Evolutionary conservation across 306 rosid species (phyloP).

Genomic region (Dalbergia cochinchinensis): DNA sequence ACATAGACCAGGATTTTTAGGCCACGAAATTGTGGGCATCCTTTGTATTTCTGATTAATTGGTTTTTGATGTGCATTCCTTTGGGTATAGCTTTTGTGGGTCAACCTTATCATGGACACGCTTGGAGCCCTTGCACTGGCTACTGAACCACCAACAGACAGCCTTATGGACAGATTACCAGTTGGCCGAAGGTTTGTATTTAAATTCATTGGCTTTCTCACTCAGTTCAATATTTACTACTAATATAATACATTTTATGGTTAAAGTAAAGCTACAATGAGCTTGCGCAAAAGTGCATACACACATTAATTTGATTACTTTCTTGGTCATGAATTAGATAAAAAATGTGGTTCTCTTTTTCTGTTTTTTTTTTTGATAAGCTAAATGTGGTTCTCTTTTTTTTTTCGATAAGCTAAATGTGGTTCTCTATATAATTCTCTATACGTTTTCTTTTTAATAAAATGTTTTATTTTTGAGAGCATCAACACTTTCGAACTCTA

Average conservation of each 20-base stretch:
- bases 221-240: background rate
- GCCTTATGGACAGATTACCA: conserved; percentile 85
- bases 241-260: conserved; percentile 1
- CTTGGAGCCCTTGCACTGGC: conserved; percentile 99
- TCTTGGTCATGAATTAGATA: background rate
- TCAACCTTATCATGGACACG: conserved; percentile 98
- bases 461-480: background rate
- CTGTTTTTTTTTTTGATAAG: too few relatives aligned
- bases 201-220: conserved; percentile 41
- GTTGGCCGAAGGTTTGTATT: conserved; percentile 93
- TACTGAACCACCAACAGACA: conserved; percentile 96
- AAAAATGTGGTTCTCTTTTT: too few relatives aligned
- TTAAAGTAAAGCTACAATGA: conserved; percentile 13
- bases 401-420: too few relatives aligned
- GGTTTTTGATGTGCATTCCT: conserved; percentile 44
- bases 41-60: background rate
- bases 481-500: too few relatives aligned
- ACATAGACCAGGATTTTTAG: too few relatives aligned
- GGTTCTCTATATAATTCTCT: too few relatives aligned
- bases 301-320: background rate
- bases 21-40: too few relatives aligned
- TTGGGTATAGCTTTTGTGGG: conserved; percentile 87
- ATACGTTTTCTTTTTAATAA: too few relatives aligned
- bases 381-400: too few relatives aligned
- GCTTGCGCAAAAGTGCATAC: conserved; percentile 24